Base-by-base conservation (phyloP, 2,329 filamentous ascomycete species). In the Trichoderma afroharzianum region DNA sequence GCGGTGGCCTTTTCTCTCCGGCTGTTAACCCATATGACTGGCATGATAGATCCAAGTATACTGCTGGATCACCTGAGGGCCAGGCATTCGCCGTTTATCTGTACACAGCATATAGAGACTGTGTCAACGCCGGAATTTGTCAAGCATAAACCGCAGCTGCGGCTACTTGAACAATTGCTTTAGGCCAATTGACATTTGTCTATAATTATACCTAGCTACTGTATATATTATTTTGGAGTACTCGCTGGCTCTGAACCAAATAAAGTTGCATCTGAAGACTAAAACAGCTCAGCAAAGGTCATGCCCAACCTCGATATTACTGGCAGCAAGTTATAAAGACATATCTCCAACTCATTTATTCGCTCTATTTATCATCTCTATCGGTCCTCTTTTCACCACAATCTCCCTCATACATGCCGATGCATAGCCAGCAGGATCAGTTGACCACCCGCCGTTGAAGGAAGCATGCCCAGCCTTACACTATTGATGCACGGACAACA, bases 91-190 rank as follows among this genome's bases (percentile, higher is more conserved):
- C 68, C 53, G 72, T 73, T 14, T 62, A 70, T 43, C 47, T 73
- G 6, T 73, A 73, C 59, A 73, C 72, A 6, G 72, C 72, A 18
- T 73, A 64, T 33, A 63, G 72, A 39, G 72, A 73, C 66, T 73
- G 72, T 24, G 70, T 73, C 9, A 67, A 66, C 61, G 61, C 59
- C 14, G 32, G 32, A 2, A 18, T 69, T 33, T 69, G 67, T 63
- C 21, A 62, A 12, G 32, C n/a, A 24, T 7, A 0, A 24, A 24
- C 18, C 14, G 9, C 18, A 28, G 0, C 28, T 33, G 28, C 18
- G 6, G 18, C 58, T 21, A 33, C 3, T 18, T 39, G n/a, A 61
- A 3, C 7, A 33, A 18, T 7, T 6, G 18, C 11, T 2, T 61
- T 24, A n/a, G n/a, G 14, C 24, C 26, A 1, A 28, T 57, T 57